Evolutionary conservation across 139 green algal species (phyloP), one percentile per base, ranked within the genome.

Genomic region (Tetraselmis chui): DNA sequence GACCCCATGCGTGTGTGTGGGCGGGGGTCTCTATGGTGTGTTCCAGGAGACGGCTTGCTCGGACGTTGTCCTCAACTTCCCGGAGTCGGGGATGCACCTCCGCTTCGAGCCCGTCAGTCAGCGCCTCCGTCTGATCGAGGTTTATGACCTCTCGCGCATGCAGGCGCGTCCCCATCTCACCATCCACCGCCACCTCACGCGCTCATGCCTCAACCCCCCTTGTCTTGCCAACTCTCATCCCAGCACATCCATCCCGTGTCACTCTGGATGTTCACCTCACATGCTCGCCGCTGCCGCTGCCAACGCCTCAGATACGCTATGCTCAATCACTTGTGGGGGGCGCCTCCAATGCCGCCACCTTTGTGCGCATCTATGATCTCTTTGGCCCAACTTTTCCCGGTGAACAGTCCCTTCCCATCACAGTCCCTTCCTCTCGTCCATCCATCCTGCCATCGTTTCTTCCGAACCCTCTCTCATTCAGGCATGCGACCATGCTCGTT

Each of bases 301-400:
- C 75, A 45, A 32, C 78, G 23, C 0, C 30, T 77, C 85, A 86
- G 89, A 76, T 87, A 24, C 83, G 59, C 45, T 86, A 78, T 30
- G 83, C 74, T n/a, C 79, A 45, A 75, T 31, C 28, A 28, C 28
- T 82, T 18, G 32, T 88, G n/a, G 87, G 87, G 2, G 86, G 86
- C 25, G 81, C 82, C 0, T 59, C 84, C 1, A 79, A 85, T 24
- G 59, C 87, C 22, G 80, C 89, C 28, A 86, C 86, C 22, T 88
- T 91, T 80, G 86, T 88, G 28, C 82, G 80, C 18, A 27, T 92
- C 1, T 92, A 90, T 78, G 86, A 87, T 23, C 28, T 86, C 0
- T 79, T 86, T 31, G 89, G 89, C 0, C 89, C 89, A 11, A 93
- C 89, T 0, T 93, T 87, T 45, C 88, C 86, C 32, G 84, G 88